A percentile compares a stretch with the other conserved stretches of the same genome.
phyloP scores from a whole-genome alignment of 345 rosid species.

The Boechera stricta region DNA sequence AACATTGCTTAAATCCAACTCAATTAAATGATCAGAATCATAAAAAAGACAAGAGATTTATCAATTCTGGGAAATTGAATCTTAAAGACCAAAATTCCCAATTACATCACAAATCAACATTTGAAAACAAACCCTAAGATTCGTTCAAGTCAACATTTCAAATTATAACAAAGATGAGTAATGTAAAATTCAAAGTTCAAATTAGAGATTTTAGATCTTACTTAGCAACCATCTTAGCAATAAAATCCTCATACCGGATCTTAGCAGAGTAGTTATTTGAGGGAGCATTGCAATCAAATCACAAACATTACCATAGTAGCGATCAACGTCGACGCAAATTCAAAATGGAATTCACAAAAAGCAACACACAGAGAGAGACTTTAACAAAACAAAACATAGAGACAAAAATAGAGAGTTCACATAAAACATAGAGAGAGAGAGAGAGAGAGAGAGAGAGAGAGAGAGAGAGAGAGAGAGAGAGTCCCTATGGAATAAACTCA shows the following conservation, averaged over 20 bases:
- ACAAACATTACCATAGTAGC: too few species aligned
- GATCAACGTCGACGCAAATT: too few species aligned
- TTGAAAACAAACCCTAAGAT: constrained; percentile 18
- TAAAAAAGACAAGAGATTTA: neutral
- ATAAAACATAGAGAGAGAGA: too few species aligned
- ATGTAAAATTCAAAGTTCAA: neutral
- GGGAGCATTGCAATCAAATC: too few species aligned
- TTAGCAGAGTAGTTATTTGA: constrained; percentile 46
- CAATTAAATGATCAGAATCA: neutral
- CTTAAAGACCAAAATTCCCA: neutral
- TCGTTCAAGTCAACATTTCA: neutral
- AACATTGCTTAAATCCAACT: neutral
- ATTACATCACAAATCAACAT: neutral
- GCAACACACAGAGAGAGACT: too few species aligned
- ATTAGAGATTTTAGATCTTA: constrained; percentile 44
- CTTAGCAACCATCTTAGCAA: constrained; percentile 90
- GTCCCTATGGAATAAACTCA: too few species aligned
- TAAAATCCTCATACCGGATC: constrained; percentile 90
- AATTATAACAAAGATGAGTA: too few species aligned
- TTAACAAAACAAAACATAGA: too few species aligned
- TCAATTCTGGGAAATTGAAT: neutral
- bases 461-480: too few species aligned
- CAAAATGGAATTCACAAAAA: too few species aligned
- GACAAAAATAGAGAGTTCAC: too few species aligned
- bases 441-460: too few species aligned